Evolutionary conservation across 805 yeast genomes (phyloP).

Genomic region (Nakazawaea ishiwadae): DNA sequence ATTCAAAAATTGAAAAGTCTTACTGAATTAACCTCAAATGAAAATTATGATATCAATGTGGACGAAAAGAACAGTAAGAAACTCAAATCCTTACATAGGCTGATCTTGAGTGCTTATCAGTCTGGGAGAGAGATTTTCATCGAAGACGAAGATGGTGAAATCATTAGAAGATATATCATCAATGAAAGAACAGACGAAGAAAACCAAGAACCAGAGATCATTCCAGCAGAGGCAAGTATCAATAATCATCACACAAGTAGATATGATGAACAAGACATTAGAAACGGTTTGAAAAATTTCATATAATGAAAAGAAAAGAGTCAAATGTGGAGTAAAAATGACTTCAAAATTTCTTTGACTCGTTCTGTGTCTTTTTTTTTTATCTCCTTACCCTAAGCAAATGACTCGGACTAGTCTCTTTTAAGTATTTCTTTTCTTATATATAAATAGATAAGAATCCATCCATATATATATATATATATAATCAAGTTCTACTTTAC

Average conservation of each 20-base stretch:
- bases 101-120: conserved; percentile 33
- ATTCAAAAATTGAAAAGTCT: conserved; percentile 6
- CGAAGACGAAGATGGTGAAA: conserved; percentile 41
- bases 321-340: too few relatives aligned
- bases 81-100: conserved; percentile 3
- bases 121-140: conserved; percentile 35
- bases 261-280: conserved; percentile 2
- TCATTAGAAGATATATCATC: conserved; percentile 32
- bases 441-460: too few relatives aligned
- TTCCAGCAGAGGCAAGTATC: not conserved
- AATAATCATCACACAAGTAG: conserved; percentile 1
- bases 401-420: too few relatives aligned
- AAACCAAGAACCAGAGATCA: not conserved
- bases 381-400: too few relatives aligned
- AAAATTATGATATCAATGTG: conserved; percentile 7
- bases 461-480: too few relatives aligned
- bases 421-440: too few relatives aligned
- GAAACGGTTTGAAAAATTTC: not conserved
- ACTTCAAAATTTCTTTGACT: too few relatives aligned
- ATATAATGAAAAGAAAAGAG: not conserved
- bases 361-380: too few relatives aligned
- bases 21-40: not conserved
- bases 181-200: conserved; percentile 3
- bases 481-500: too few relatives aligned
- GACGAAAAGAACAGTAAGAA: conserved; percentile 7